A percentile compares a stretch with the other conserved stretches of the same genome.
phyloP scores from a whole-genome alignment of 345 rosid species.

The Salix arbutifolia region DNA sequence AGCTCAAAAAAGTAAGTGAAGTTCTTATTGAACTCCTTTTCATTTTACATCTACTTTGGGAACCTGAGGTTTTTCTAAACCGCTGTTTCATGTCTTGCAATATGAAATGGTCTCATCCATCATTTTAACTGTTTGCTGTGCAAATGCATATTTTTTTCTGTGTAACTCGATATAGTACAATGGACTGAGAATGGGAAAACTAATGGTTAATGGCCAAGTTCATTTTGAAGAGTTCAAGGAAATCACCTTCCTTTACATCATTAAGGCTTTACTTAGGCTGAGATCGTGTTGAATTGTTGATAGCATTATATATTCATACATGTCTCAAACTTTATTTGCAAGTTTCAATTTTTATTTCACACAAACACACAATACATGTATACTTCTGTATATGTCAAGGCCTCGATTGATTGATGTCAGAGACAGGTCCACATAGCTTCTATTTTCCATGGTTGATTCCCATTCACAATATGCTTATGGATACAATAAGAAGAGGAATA shows the following conservation, averaged over 20 bases:
- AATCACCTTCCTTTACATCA: background rate
- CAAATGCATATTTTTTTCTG: background rate
- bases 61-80: background rate
- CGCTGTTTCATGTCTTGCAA: background rate
- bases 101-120: background rate
- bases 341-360: background rate
- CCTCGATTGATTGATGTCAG: background rate
- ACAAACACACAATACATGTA: background rate
- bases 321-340: background rate
- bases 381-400: background rate
- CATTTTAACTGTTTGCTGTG: too few relatives aligned
- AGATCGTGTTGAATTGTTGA: background rate
- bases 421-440: background rate
- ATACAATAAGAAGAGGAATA: background rate
- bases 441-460: background rate
- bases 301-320: background rate
- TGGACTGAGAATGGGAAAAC: background rate
- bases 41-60: background rate
- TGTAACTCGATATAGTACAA: background rate
- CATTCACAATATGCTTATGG: background rate
- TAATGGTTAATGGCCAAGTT: background rate
- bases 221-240: background rate
- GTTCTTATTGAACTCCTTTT: background rate
- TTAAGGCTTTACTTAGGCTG: background rate
- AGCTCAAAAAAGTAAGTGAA: conserved; percentile 41